phyloP scores from a whole-genome alignment of 2,329 filamentous ascomycete genomes.

The Monilinia laxa region DNA sequence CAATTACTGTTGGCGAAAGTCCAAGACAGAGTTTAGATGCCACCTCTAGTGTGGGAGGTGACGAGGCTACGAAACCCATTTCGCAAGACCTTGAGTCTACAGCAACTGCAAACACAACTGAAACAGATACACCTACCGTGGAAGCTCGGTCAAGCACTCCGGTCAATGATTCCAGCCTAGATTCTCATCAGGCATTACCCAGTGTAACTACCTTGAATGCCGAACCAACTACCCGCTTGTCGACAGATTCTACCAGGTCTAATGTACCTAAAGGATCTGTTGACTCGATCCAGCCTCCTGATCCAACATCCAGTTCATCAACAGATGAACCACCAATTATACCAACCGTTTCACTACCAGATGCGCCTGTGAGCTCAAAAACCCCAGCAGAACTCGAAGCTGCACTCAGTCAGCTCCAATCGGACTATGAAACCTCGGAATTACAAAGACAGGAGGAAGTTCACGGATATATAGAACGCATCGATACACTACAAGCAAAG shows the following conservation, averaged over 20 bases:
- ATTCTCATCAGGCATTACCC: constrained; percentile 23
- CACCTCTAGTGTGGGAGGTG: constrained; percentile 30
- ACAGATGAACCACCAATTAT: constrained; percentile 35
- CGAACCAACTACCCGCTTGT: constrained; percentile 33
- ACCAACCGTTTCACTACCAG: neutral
- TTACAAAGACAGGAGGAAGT: constrained; percentile 73
- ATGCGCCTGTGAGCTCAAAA: constrained; percentile 23
- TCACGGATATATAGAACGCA: constrained; percentile 79
- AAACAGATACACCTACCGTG: constrained; percentile 26
- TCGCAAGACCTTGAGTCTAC: constrained; percentile 20
- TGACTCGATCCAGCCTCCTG: constrained; percentile 30
- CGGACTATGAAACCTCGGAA: constrained; percentile 37
- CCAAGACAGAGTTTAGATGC: constrained; percentile 48
- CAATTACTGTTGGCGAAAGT: constrained; percentile 47
- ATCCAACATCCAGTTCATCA: constrained; percentile 35
- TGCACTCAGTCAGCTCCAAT: constrained; percentile 43
- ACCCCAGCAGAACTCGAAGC: constrained; percentile 43
- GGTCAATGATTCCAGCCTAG: neutral
- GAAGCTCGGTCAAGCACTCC: constrained; percentile 27
- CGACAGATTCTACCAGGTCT: constrained; percentile 35
- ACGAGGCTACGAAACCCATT: constrained; percentile 5
- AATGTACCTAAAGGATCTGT: constrained; percentile 34
- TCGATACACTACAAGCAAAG: constrained; percentile 89
- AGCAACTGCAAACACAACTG: neutral
- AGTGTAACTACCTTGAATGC: constrained; percentile 27